Evolutionary conservation across 306 rosid genomes (phyloP).

Genomic region (Erythrophleum fordii): DNA sequence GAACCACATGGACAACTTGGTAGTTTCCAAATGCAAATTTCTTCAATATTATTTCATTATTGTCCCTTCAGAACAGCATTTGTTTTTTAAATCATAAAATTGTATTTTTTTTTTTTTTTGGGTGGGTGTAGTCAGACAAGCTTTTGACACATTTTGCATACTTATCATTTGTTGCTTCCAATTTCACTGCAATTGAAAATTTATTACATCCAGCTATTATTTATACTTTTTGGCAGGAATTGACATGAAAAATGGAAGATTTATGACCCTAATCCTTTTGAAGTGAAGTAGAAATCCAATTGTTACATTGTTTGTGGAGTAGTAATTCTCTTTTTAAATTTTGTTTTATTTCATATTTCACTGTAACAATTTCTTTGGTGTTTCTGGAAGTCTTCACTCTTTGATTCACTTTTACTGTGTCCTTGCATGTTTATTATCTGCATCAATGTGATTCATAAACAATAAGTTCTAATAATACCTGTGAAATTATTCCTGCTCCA

Average conservation of each 20-base stretch:
- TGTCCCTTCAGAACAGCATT: not conserved
- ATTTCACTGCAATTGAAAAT: not conserved
- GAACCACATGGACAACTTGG: not conserved
- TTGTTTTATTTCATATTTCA: not conserved
- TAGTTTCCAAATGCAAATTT: not conserved
- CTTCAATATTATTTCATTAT: not conserved
- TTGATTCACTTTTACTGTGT: not conserved
- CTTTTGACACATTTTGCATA: not conserved
- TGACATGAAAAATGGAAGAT: not conserved
- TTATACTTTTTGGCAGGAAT: not conserved
- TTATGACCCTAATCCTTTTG: not conserved
- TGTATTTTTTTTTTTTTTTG: not conserved
- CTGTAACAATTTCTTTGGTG: slow-evolving; percentile 15
- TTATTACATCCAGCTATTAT: not conserved
- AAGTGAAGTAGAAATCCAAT: not conserved
- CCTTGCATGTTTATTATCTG: not conserved
- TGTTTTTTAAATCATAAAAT: not conserved
- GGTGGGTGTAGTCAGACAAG: not conserved
- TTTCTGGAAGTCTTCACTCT: slow-evolving; percentile 14
- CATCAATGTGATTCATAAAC: slow-evolving; percentile 14
- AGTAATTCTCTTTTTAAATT: not conserved
- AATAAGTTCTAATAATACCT: not conserved
- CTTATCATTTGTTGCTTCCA: not conserved
- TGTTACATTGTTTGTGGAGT: slow-evolving; percentile 8
- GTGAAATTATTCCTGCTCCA: not conserved